A percentile compares a stretch with the other conserved stretches of the same genome.
Conservation (phyloP, 305 asterid genomes). For the Fraxinus xanthoxyloides region DNA sequence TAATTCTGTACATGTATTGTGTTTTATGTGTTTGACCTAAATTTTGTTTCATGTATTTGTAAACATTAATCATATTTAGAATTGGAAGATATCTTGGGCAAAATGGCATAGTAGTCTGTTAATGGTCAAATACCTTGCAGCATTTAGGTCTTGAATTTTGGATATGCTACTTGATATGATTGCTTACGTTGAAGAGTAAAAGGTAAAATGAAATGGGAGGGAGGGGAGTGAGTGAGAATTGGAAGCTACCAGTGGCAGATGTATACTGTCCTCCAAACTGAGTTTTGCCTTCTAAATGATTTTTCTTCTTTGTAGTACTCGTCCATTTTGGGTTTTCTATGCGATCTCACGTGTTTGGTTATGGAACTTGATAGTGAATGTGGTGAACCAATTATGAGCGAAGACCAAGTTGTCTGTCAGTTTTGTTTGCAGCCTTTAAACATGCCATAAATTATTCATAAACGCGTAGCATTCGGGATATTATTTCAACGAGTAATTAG, state of each 20-base stretch:
- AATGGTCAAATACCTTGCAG: not conserved
- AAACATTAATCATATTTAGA: slow-evolving; percentile 32
- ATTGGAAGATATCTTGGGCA: slow-evolving; percentile 14
- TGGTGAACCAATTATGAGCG: not conserved
- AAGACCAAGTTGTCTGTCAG: not conserved
- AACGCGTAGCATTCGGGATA: not conserved
- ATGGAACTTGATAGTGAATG: not conserved
- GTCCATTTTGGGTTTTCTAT: not conserved
- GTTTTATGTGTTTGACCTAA: slow-evolving; percentile 31
- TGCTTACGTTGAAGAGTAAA: not conserved
- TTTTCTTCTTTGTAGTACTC: not conserved
- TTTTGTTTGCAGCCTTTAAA: not conserved
- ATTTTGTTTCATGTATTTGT: slow-evolving; percentile 34
- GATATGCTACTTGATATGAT: no score
- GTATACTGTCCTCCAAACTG: not conserved
- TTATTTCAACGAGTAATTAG: not conserved
- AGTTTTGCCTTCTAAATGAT: not conserved
- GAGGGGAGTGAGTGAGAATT: not conserved
- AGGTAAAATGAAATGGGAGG: not conserved
- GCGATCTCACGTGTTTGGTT: not conserved
- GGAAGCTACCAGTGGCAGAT: not conserved
- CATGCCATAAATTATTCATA: not conserved
- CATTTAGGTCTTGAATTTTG: slow-evolving; percentile 8
- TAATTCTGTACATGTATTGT: slow-evolving; percentile 50
- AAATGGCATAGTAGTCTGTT: not conserved